These are phyloP conservation scores for Mycena galopus DNA, from an alignment of 768 basidiomycete species.

Conservation along the genomic window DNA sequence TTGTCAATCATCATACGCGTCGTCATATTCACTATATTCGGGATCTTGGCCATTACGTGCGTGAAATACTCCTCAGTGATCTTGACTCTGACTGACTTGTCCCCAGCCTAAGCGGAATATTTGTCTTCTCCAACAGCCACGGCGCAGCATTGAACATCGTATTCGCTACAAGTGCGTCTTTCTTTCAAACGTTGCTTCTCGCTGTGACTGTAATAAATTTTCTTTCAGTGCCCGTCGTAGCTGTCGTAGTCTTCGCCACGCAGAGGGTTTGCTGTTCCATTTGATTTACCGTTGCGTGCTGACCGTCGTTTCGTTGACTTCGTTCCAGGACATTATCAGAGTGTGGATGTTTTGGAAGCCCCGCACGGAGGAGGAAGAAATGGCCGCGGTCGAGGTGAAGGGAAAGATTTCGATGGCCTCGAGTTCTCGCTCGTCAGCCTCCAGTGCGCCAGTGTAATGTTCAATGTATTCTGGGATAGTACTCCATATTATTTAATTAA, in stretches of 20 bases:
- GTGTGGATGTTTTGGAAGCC: slow-evolving; percentile 33
- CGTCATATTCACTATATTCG: slow-evolving; percentile 38
- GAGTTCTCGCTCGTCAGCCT: slow-evolving; percentile 5
- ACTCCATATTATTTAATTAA: background rate
- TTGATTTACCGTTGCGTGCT: too few relatives aligned
- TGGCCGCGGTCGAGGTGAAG: too few relatives aligned
- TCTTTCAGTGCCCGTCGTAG: slow-evolving; percentile 38
- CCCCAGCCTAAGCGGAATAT: slow-evolving; percentile 39
- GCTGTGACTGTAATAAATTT: background rate
- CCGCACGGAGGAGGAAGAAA: background rate
- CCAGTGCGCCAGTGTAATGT: background rate
- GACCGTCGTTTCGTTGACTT: background rate
- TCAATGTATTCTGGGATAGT: background rate
- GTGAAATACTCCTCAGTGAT: slow-evolving; percentile 1
- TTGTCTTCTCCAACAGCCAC: slow-evolving; percentile 40
- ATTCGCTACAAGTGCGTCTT: slow-evolving; percentile 35
- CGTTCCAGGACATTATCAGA: slow-evolving; percentile 17
- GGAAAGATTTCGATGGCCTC: too few relatives aligned
- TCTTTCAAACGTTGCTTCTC: background rate
- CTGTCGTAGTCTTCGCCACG: slow-evolving; percentile 42
- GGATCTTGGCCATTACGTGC: slow-evolving; percentile 40
- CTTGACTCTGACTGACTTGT: background rate
- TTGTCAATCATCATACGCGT: slow-evolving; percentile 42
- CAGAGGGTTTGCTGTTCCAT: slow-evolving; percentile 36
- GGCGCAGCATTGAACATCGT: slow-evolving; percentile 41